Base-by-base conservation (phyloP, 2,329 filamentous ascomycete species). In the Gaeumannomyces sp. region DNA sequence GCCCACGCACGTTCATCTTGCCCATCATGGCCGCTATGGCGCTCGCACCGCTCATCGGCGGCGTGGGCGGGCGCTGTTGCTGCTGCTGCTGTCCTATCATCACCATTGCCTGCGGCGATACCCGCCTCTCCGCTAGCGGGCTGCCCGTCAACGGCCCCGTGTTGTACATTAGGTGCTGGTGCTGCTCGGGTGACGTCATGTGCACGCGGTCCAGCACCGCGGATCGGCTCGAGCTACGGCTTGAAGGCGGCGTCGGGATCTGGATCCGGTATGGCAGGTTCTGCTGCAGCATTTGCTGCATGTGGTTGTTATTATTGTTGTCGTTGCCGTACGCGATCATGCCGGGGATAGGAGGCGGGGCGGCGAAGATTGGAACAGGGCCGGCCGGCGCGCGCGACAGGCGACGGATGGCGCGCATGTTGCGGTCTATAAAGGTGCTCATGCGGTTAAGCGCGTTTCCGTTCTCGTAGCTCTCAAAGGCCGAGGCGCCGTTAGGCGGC, bases 391-490 rank as follows among this genome's bases (percentile, higher is more conserved):
- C 38, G 38, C 63, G 59, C 11, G 63, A 61, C 10, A 81, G 73
- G 5, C 79, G 70, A 1, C 78, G 73, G 64, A 81, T 80, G 8
- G 77, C 74, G 29, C 75, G 75, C 72, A 75, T 76, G 69, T 80
- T 80, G 64, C 72, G 74, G 66, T 77, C 75, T 59, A 80, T 75
- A 69, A 81, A 81, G 50, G 65, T 73, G 16, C 76, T 79, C 76
- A 83, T 82, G 28, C 78, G 76, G 25, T 74, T 74, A 61, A 81
- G 69, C 4, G 80, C 79, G 31, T 73, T 75, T 19, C 70, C 73
- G 65, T 80, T 79, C 62, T 78, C 76, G 63, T 63, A 59, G 45
- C 58, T 64, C 63, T 64, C 63, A 19, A 64, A 33, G 19, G 58
- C 63, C 5, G 63, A 64, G 6, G 57, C 25, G 35, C 63, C 63